phyloP scores from a whole-genome alignment of 164 flowering plant species.

The Nymphaea colorata region DNA sequence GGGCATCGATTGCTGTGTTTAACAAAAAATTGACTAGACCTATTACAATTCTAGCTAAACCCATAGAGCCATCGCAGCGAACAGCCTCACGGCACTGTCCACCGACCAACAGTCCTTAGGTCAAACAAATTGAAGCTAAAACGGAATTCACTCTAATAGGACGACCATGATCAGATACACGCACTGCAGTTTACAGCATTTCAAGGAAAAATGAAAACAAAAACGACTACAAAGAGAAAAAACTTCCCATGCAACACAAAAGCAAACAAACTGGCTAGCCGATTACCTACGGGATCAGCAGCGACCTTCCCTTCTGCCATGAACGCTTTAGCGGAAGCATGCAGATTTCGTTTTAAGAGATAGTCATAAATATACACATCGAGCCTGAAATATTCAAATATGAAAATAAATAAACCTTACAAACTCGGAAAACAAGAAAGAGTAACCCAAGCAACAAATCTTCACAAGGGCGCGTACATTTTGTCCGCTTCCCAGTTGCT shows the following conservation, averaged over 20 bases:
- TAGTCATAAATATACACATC: slow-evolving; percentile 92
- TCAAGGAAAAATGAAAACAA: too few relatives aligned
- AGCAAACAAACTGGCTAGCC: too few relatives aligned
- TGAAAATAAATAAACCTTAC: not conserved
- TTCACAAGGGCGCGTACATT: slow-evolving; percentile 27
- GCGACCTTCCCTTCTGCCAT: slow-evolving; percentile 88
- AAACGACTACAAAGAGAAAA: too few relatives aligned
- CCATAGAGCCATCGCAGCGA: too few relatives aligned
- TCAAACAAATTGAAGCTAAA: too few relatives aligned
- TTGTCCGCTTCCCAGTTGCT: slow-evolving; percentile 73
- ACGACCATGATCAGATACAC: too few relatives aligned
- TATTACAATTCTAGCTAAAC: too few relatives aligned
- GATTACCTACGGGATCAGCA: slow-evolving; percentile 76
- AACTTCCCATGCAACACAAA: too few relatives aligned
- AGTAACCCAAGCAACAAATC: not conserved
- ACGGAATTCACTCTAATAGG: too few relatives aligned
- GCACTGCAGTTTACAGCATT: too few relatives aligned
- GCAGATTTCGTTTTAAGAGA: slow-evolving; percentile 65
- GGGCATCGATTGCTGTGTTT: slow-evolving; percentile 61
- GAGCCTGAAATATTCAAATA: slow-evolving; percentile 36
- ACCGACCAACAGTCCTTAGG: too few relatives aligned
- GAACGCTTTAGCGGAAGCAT: slow-evolving; percentile 78
- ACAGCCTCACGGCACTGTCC: too few relatives aligned
- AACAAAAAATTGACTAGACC: not conserved
- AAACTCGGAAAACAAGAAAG: not conserved